Percentiles rank a stretch among this genome's conserved stretches.
These are phyloP conservation scores for Candida albicans DNA, from an alignment of 1,139 yeast genomes.

Conservation along the genomic window DNA sequence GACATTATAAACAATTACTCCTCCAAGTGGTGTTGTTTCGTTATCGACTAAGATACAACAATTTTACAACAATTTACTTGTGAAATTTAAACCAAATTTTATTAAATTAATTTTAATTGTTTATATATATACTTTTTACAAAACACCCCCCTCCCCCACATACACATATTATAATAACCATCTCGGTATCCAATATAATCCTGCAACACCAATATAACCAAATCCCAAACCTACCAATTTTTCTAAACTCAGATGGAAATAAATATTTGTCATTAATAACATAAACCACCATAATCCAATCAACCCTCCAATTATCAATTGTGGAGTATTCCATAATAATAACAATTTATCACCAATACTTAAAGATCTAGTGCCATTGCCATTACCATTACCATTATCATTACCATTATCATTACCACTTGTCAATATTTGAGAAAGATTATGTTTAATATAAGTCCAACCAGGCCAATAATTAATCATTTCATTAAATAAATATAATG, in stretches of 20 bases:
- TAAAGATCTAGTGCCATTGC: too few species aligned
- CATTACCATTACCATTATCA: too few species aligned
- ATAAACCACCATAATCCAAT: constrained; percentile 78
- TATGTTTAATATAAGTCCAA: constrained; percentile 14
- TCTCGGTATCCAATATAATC: constrained; percentile 13
- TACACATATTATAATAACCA: neutral
- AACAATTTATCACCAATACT: neutral
- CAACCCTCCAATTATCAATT: constrained; percentile 42
- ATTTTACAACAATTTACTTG: too few species aligned
- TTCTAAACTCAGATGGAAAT: constrained; percentile 80
- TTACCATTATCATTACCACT: too few species aligned
- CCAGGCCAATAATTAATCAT: constrained; percentile 43
- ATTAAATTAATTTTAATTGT: neutral
- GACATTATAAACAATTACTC: too few species aligned
- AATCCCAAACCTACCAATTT: constrained; percentile 65
- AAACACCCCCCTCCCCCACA: too few species aligned
- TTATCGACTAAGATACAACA: too few species aligned
- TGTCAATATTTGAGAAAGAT: neutral
- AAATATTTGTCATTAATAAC: constrained; percentile 79
- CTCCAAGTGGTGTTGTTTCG: too few species aligned
- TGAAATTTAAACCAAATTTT: too few species aligned
- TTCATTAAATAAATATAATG: constrained; percentile 71
- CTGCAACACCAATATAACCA: constrained; percentile 51
- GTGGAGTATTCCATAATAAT: constrained; percentile 37
- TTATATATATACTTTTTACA: neutral